These are phyloP conservation scores for Aschersonia sp. DNA, from an alignment of 2,329 filamentous ascomycete genomes.

Conservation along the genomic window DNA sequence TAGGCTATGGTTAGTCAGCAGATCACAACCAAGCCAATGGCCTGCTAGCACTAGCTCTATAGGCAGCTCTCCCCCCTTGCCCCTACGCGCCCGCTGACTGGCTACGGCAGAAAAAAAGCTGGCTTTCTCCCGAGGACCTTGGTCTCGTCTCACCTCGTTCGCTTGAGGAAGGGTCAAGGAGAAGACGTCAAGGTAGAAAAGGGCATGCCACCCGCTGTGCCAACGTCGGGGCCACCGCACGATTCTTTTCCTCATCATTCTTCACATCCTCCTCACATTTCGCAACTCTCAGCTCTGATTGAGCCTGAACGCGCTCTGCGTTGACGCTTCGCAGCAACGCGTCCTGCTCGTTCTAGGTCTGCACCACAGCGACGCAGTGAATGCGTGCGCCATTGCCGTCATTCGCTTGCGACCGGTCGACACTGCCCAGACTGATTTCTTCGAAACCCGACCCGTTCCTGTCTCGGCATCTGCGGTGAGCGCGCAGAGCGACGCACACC, in stretches of 20 bases:
- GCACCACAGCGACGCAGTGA: neutral
- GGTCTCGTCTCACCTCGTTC: neutral
- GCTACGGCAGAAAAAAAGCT: too few relatives aligned
- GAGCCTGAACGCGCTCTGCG: neutral
- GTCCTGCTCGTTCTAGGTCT: neutral
- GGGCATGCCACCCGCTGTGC: constrained; percentile 10
- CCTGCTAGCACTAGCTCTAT: too few relatives aligned
- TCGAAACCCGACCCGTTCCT: neutral
- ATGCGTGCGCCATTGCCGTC: neutral
- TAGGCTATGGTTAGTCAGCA: too few relatives aligned
- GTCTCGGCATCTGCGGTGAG: too few relatives aligned
- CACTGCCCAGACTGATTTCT: neutral
- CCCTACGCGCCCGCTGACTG: too few relatives aligned
- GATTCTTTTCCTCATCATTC: neutral
- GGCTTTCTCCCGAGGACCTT: too few relatives aligned
- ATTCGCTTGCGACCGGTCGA: neutral
- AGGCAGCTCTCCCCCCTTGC: too few relatives aligned
- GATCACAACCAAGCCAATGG: too few relatives aligned
- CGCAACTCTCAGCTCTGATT: neutral
- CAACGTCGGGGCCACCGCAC: constrained; percentile 8
- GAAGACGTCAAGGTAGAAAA: constrained; percentile 12
- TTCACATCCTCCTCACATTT: constrained; percentile 5
- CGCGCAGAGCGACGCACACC: neutral
- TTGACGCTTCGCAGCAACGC: constrained; percentile 1
- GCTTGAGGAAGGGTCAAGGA: neutral